These are phyloP conservation scores for Lupinus albus DNA, from an alignment of 306 rosid species.

Conservation along the genomic window DNA sequence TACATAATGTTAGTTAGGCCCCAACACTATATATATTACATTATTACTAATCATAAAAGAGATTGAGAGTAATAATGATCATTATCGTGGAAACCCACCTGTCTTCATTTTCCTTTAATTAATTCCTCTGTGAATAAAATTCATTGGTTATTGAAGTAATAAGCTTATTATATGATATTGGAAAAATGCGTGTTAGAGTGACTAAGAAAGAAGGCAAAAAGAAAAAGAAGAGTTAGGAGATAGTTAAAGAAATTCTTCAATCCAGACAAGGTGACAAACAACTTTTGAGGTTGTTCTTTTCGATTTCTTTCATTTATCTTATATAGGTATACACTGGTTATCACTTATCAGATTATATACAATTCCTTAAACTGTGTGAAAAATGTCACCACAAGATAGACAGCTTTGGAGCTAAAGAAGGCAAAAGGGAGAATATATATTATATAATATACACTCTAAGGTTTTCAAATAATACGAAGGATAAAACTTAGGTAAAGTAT, in stretches of 20 bases:
- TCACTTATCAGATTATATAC: not conserved
- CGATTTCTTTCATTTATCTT: slow-evolving; percentile 40
- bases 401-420: slow-evolving; percentile 27
- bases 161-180: slow-evolving; percentile 31
- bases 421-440: slow-evolving; percentile 3
- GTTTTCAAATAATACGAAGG: too few species aligned
- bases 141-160: slow-evolving; percentile 37
- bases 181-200: slow-evolving; percentile 18
- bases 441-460: not conserved
- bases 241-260: slow-evolving; percentile 27
- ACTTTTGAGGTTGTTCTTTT: slow-evolving; percentile 49
- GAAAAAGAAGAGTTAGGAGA: slow-evolving; percentile 23
- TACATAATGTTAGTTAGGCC: slow-evolving; percentile 38
- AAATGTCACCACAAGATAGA: slow-evolving; percentile 24
- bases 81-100: slow-evolving; percentile 48
- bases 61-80: slow-evolving; percentile 32
- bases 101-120: slow-evolving; percentile 36
- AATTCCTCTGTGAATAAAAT: slow-evolving; percentile 24
- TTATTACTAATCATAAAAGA: slow-evolving; percentile 41
- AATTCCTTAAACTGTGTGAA: slow-evolving; percentile 33
- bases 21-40: not conserved
- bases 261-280: slow-evolving; percentile 46
- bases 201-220: not conserved
- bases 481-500: too few species aligned
- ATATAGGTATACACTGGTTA: slow-evolving; percentile 36